Conservation (phyloP, 495 filamentous ascomycete genomes). For the Platismatia glauca region DNA sequence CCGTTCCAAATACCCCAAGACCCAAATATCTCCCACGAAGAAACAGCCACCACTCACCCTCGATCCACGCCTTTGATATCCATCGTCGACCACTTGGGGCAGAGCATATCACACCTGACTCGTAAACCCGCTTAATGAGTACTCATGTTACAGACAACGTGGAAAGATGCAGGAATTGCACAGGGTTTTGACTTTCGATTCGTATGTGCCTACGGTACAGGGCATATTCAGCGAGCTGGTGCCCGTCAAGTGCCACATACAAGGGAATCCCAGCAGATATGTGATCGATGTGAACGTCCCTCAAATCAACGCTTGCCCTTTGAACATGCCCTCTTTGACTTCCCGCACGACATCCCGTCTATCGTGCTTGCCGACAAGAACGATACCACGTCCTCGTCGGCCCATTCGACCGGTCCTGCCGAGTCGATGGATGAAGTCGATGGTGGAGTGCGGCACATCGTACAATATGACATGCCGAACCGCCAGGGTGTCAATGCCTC, state of each 20-base stretch:
- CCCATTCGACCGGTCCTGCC: constrained; percentile 91
- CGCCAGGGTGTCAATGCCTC: constrained; percentile 90
- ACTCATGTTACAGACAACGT: background rate
- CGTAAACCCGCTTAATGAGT: too few relatives aligned
- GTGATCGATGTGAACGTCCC: background rate
- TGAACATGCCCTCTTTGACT: constrained; percentile 91
- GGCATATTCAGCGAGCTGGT: background rate
- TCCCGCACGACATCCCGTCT: constrained; percentile 84
- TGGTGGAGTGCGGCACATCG: constrained; percentile 89
- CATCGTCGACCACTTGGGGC: too few relatives aligned
- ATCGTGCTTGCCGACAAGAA: constrained; percentile 83
- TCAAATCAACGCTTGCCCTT: constrained; percentile 76
- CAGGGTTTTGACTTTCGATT: background rate
- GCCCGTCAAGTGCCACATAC: background rate
- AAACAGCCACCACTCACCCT: too few relatives aligned
- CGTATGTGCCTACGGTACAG: background rate
- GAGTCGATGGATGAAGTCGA: constrained; percentile 94
- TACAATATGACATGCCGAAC: constrained; percentile 87
- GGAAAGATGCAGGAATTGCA: background rate
- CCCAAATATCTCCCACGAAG: too few relatives aligned
- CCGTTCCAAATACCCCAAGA: too few relatives aligned
- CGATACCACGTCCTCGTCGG: constrained; percentile 76
- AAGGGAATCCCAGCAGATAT: background rate
- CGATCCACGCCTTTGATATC: too few relatives aligned
- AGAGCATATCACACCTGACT: background rate